phyloP scores from a whole-genome alignment of 768 basidiomycete genomes.

The Kwoniella sp. region DNA sequence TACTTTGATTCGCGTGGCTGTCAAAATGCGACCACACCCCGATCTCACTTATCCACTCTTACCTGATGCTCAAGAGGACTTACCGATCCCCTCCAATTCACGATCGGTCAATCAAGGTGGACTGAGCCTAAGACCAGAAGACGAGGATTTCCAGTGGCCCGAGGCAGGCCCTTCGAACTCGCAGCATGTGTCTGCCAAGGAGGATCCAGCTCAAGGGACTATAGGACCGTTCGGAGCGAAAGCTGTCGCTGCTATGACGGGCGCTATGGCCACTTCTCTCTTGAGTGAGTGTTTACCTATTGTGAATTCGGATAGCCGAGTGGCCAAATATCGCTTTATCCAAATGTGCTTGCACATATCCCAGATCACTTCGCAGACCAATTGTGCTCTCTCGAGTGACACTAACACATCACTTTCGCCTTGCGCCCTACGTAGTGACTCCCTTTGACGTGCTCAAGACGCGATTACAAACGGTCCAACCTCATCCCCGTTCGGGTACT shows the following conservation, averaged over 20 bases:
- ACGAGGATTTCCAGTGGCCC: conserved; percentile 39
- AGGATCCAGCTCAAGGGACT: not conserved
- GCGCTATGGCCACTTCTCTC: conserved; percentile 49
- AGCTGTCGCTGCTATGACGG: conserved; percentile 52
- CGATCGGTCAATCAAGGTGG: conserved; percentile 21
- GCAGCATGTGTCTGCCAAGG: not conserved
- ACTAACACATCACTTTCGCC: conserved; percentile 6
- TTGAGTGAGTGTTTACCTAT: conserved; percentile 45
- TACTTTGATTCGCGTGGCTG: too few species aligned
- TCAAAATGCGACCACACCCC: conserved; percentile 20
- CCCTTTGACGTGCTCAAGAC: conserved; percentile 99
- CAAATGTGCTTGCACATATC: not conserved
- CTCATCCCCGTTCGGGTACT: conserved; percentile 29
- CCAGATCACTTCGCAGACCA: not conserved
- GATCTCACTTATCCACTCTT: conserved; percentile 19
- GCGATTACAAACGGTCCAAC: conserved; percentile 76
- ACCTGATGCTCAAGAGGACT: conserved; percentile 24
- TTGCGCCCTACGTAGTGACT: conserved; percentile 69
- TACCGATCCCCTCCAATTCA: conserved; percentile 3
- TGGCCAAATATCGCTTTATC: not conserved
- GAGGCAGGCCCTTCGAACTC: conserved; percentile 39
- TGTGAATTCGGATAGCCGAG: not conserved
- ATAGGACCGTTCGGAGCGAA: conserved; percentile 51
- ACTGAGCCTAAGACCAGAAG: conserved; percentile 10
- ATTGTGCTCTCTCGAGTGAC: not conserved